Base-by-base conservation (phyloP, 345 rosid genomes). In the Kernera saxatilis region DNA sequence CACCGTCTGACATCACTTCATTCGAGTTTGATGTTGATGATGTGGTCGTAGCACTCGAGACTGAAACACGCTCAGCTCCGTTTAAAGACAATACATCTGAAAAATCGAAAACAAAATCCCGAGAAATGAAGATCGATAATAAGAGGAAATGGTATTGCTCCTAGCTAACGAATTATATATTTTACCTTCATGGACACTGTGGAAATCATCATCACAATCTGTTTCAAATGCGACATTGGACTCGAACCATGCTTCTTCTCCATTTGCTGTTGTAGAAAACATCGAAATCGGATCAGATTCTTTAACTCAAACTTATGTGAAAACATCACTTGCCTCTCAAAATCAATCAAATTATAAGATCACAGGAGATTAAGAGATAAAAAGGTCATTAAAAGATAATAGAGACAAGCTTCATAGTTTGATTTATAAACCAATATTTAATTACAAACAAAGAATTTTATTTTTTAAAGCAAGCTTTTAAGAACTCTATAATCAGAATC, bases 151-250 rank as follows among this genome's bases (percentile, higher is more conserved):
- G 30, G 36, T 44, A 26, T 17, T 11, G 69, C 32, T 56, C 11
- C 9, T 43, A 43, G 62, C 7, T 27, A 48, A 67, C 0, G 5
- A 56, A 23, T 0, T 7, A 14, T 13, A 51, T 13, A 21, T 3
- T 78, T n/a, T 79, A 90, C 97, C 97, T 59, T 91, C 97, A 26
- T 82, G 80, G 22, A 93, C 88, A 71, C 98, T 93, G 58, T 86
- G 80, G 37, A 85, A 93, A 50, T 93, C 99, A 13, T 91, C 98
- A 14, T 94, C 99, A 71, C 86, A 67, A 65, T 93, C 97, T 32
- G 97, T 85, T 70, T 89, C 99, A 77, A 88, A 85, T 33, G 65
- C 71, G 8, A 82, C 81, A 63, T 72, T 79, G 29, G 98, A 79
- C 77, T 94, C 99, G 65, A 79, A 89, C 93, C 95, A 94, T 9